A percentile compares a stretch with the other conserved stretches of the same genome.
Conservation (phyloP, 2,329 filamentous ascomycete genomes). For the Aspergillus novoparasiticus region DNA sequence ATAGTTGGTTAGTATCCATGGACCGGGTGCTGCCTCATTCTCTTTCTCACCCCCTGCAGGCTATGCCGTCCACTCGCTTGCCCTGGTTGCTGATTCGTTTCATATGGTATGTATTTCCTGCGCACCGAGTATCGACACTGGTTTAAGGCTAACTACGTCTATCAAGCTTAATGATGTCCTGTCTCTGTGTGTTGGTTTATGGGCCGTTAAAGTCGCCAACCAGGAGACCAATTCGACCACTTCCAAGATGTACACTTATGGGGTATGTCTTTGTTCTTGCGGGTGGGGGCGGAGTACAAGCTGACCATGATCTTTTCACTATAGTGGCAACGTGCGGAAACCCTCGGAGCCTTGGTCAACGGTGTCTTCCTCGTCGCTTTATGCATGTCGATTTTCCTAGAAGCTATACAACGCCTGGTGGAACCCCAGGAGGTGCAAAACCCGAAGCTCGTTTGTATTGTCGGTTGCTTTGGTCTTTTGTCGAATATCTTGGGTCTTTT, state of each 20-base stretch:
- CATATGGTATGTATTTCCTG: conserved; percentile 73
- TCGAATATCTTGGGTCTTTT: conserved; percentile 90
- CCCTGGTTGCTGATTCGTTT: conserved; percentile 93
- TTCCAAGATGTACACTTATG: conserved; percentile 93
- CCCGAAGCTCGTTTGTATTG: conserved; percentile 83
- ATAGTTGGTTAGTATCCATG: conserved; percentile 59
- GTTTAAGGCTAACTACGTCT: conserved; percentile 1
- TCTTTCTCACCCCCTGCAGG: conserved; percentile 47
- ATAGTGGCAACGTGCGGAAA: conserved; percentile 95
- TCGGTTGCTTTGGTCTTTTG: conserved; percentile 80
- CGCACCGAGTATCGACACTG: background rate
- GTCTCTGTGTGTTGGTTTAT: conserved; percentile 86
- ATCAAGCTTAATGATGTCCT: conserved; percentile 91
- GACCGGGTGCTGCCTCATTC: background rate
- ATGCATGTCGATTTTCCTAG: conserved; percentile 93
- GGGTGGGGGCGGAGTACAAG: background rate
- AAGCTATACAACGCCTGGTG: conserved; percentile 88
- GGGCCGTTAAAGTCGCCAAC: conserved; percentile 89
- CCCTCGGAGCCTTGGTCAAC: conserved; percentile 92
- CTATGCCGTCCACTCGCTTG: conserved; percentile 85
- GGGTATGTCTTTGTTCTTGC: conserved; percentile 52
- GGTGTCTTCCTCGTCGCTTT: conserved; percentile 96
- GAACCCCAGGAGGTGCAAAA: conserved; percentile 86
- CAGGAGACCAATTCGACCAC: conserved; percentile 72
- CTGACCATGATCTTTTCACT: conserved; percentile 12